Percentiles rank a stretch among this genome's conserved stretches.
phyloP scores from a whole-genome alignment of 306 rosid species.

The Mimosa pudica region DNA sequence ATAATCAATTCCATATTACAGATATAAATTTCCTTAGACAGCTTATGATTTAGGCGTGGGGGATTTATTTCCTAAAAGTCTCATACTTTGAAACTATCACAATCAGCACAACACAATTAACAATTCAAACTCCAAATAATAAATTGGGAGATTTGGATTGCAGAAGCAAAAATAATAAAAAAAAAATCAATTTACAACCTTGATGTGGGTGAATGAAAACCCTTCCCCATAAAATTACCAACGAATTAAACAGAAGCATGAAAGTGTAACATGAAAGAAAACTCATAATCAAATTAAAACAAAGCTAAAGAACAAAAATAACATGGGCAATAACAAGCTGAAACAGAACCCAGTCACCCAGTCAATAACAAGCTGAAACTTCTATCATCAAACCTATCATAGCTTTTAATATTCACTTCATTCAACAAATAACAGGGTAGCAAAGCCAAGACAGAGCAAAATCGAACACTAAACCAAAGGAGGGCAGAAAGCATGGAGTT shows the following conservation, averaged over 20 bases:
- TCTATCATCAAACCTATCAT: no score
- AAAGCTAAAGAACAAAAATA: no score
- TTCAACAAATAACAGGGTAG: no score
- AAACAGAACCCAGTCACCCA: no score
- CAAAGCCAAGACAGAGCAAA: no score
- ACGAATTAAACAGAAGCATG: background rate
- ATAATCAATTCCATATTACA: background rate
- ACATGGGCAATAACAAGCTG: no score
- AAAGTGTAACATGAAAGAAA: no score
- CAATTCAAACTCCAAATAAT: background rate
- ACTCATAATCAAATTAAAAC: no score
- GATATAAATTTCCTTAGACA: background rate
- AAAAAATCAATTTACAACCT: background rate
- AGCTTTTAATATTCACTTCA: no score
- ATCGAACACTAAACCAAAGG: no score
- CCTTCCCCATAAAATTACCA: background rate
- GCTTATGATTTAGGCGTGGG: background rate
- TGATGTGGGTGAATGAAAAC: background rate
- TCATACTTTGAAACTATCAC: background rate
- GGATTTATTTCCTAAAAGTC: background rate
- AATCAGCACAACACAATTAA: background rate
- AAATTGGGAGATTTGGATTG: background rate
- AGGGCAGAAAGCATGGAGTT: no score
- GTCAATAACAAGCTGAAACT: no score
- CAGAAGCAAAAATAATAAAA: constrained; percentile 9